phyloP scores from a whole-genome alignment of 768 basidiomycete species.

The Agrocybe pediades region DNA sequence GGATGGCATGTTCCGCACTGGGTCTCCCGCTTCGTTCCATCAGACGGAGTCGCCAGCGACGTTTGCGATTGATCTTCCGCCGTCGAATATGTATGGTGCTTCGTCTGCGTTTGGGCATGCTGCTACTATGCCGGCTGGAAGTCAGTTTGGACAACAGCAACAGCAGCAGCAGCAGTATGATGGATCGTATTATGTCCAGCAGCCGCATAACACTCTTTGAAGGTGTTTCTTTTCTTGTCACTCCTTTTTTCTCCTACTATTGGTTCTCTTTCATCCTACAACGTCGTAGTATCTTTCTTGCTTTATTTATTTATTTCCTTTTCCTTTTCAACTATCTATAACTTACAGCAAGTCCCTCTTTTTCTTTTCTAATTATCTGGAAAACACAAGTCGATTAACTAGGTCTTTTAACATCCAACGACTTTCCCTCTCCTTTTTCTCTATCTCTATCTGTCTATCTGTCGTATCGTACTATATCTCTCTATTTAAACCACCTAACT shows the following conservation, averaged over 20 bases:
- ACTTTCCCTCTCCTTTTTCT: too few species aligned
- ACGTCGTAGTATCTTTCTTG: neutral
- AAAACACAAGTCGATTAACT: neutral
- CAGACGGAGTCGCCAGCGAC: constrained; percentile 41
- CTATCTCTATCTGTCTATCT: neutral
- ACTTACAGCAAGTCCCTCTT: neutral
- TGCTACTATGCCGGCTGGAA: neutral
- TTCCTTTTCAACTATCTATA: neutral
- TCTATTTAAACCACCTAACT: neutral
- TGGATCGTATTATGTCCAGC: constrained; percentile 23
- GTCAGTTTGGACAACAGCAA: constrained; percentile 5
- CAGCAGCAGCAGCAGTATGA: constrained; percentile 18
- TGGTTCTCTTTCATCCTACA: neutral
- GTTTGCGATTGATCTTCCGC: constrained; percentile 38
- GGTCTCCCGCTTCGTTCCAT: constrained; percentile 40
- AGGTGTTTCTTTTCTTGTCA: neutral
- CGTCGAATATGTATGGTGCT: constrained; percentile 18
- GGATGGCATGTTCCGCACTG: constrained; percentile 40
- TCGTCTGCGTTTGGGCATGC: constrained; percentile 5
- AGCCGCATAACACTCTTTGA: constrained; percentile 27
- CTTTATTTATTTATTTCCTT: constrained; percentile 4
- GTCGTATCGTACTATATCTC: neutral
- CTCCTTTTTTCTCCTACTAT: neutral
- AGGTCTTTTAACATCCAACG: neutral
- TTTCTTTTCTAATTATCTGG: neutral